Conservation (phyloP, 2,329 filamentous ascomycete species). For the Pseudocercospora fuligena region DNA sequence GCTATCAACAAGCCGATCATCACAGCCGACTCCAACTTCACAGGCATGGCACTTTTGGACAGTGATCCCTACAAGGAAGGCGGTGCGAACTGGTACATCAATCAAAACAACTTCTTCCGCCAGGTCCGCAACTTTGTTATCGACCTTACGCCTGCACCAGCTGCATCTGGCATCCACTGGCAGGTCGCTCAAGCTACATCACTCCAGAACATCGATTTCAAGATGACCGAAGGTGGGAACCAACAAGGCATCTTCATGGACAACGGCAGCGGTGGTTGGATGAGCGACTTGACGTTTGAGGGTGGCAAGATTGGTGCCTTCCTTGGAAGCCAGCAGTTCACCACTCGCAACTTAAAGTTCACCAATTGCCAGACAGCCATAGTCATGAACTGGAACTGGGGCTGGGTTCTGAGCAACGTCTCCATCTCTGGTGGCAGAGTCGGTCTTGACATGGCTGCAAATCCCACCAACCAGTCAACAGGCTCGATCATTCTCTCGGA, state of each 20-base stretch:
- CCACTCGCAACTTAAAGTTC: conserved; percentile 57
- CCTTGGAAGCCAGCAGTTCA: conserved; percentile 69
- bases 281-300: conserved; percentile 64
- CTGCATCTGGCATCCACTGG: conserved; percentile 56
- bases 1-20: conserved; percentile 72
- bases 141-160: conserved; percentile 48
- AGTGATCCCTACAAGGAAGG: conserved; percentile 77
- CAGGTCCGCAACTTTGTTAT: conserved; percentile 61
- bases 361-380: conserved; percentile 56
- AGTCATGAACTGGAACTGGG: conserved; percentile 62
- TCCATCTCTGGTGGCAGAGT: conserved; percentile 52
- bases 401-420: conserved; percentile 54
- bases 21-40: conserved; percentile 59
- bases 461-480: conserved; percentile 57
- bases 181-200: conserved; percentile 62
- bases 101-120: conserved; percentile 62
- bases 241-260: conserved; percentile 52
- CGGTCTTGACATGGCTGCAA: conserved; percentile 57
- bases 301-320: conserved; percentile 65
- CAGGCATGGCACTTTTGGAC: conserved; percentile 88
- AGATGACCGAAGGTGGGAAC: conserved; percentile 55
- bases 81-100: conserved; percentile 56
- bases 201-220: conserved; percentile 66
- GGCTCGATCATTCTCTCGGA: conserved; percentile 86
- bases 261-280: conserved; percentile 49